Evolutionary conservation across 495 filamentous ascomycete species (phyloP), one percentile per base, ranked within the genome.

Genomic region (Neurospora terricola): DNA sequence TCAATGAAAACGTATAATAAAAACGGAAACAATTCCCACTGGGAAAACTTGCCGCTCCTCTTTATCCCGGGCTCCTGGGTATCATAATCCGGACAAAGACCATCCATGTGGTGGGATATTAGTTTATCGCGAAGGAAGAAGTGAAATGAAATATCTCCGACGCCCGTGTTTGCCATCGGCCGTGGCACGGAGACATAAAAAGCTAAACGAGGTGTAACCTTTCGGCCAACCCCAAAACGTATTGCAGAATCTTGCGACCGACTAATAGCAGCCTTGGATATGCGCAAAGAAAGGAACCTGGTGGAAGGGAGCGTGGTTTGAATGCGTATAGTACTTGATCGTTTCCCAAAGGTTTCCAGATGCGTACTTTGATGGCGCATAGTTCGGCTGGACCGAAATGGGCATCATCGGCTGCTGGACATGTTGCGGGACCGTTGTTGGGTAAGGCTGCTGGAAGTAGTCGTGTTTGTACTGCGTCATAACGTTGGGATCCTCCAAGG

Each of bases 201-300:
- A 66, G 54, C 54, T 27, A 21, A 59, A 59, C 3, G 54, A 66
- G 54, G 54, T 36, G 4, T 66, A 18, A 6, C 54, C 54, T 66
- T 34, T 30, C 12, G 12, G 30, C 54, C 27, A 66, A 34, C 23
- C 54, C 27, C 27, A 14, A 66, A 66, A 66, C 54, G 54, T 66
- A 66, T 66, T 30, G 54, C 27, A 16, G 23, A 66, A 66, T 66
- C 27, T 36, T 34, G 54, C 27, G 30, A 66, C 12, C 27, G 54
- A 73, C 78, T 83, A 86, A 79, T 86, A 87, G 80, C 83, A 86
- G 72, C 83, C 81, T 78, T 85, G 84, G 78, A 86, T 81, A 73
- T 81, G 80, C 45, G 82, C 75, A 71, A 84, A 82, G 42, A 85
- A 74, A 39, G 81, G 84, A 72, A 84, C 81, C 76, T 85, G 84